phyloP scores from a whole-genome alignment of 2,329 filamentous ascomycete species.

The Diaporthe amygdali region DNA sequence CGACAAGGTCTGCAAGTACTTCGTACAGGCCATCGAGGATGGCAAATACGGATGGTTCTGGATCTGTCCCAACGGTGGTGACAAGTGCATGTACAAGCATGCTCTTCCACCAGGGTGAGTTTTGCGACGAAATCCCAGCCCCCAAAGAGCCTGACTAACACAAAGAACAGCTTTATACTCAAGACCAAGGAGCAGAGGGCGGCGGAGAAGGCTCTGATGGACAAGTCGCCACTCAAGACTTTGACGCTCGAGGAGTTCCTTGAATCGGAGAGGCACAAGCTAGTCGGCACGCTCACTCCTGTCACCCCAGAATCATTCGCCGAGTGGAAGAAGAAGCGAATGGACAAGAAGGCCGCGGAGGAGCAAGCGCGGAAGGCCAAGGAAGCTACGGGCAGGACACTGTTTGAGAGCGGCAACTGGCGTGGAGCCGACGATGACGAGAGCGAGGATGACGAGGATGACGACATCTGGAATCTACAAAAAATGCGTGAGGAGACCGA shows the following conservation, averaged over 20 bases:
- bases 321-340: slow-evolving; percentile 94
- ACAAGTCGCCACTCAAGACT: slow-evolving; percentile 94
- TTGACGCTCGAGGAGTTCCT: slow-evolving; percentile 97
- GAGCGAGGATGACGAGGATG: slow-evolving; percentile 68
- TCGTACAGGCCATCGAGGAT: slow-evolving; percentile 96
- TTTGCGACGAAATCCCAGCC: not conserved
- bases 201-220: slow-evolving; percentile 92
- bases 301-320: slow-evolving; percentile 92
- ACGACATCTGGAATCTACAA: slow-evolving; percentile 76
- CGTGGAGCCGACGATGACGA: slow-evolving; percentile 68
- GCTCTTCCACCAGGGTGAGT: slow-evolving; percentile 91
- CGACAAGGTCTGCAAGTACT: slow-evolving; percentile 99
- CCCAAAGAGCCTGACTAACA: slow-evolving; percentile 6
- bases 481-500: slow-evolving; percentile 87
- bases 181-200: slow-evolving; percentile 98
- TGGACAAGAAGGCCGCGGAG: slow-evolving; percentile 96
- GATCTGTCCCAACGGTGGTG: slow-evolving; percentile 93
- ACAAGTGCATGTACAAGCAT: slow-evolving; percentile 99
- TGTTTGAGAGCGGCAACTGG: slow-evolving; percentile 98
- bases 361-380: slow-evolving; percentile 89
- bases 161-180: slow-evolving; percentile 76
- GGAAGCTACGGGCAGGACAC: slow-evolving; percentile 90
- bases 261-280: slow-evolving; percentile 93
- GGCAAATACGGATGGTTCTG: slow-evolving; percentile 99
- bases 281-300: slow-evolving; percentile 88